Base-by-base conservation (phyloP, 768 basidiomycete genomes). In the Suillus placidus region DNA sequence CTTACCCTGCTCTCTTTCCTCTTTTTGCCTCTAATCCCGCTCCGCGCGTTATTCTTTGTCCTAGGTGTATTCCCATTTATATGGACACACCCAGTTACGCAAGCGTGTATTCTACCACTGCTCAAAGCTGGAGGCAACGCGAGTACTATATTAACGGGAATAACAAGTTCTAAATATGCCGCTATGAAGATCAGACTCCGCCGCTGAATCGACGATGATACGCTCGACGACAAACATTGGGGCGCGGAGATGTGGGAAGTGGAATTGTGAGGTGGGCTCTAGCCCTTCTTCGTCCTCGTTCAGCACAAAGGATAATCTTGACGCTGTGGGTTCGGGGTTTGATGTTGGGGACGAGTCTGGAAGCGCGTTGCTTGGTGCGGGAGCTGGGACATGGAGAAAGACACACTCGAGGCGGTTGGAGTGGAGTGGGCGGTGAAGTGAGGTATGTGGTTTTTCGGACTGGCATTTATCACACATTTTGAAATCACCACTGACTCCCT, bases 181-280 rank as follows among this genome's bases (percentile, higher is more conserved):
- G 52, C 77, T 7, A 18, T 51, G n/a, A 62, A 55, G 42, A n/a
- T 54, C 20, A 65, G 38, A 13, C 26, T 78, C n/a, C 70, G 71
- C 6, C 73, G 73, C 2, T 51, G 87, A 1, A 70, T 88, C 26
- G 90, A 94, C 69, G 80, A 94, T 67, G 89, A 93, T 67, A 80
- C 78, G 13, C 82, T 94, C 4, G 79, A 81, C 7, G 89, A 93
- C 71, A 76, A 71, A 35, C 85, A 85, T 54, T 93, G 91, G 91
- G 79, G 76, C 0, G 80, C 88, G 2, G 85, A 89, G 71, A 82
- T 88, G 77, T 74, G 85, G 7, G 84, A 87, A 40, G 90, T 94
- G 18, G 90, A 92, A 74, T 72, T 94, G 30, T 94, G 73, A 81
- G 93, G 20, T 88, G 84, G 78, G 72, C 75, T 42, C 74, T 76